These are phyloP conservation scores for Jasminum sambac DNA, from an alignment of 257 asterid genomes.

Conservation along the genomic window DNA sequence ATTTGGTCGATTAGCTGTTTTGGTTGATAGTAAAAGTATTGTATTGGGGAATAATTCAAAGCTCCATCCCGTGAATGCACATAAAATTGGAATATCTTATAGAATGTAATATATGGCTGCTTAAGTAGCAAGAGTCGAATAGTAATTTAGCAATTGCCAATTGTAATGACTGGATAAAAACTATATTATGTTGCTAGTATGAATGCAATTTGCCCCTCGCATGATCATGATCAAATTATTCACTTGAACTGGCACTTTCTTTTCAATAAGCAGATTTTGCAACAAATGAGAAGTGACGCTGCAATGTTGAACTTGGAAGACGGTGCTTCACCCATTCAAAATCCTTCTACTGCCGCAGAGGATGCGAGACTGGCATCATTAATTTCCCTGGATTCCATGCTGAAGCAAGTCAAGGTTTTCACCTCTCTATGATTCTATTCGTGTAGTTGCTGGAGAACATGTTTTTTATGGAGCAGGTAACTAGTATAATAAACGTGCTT, in stretches of 20 bases:
- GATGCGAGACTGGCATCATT: conserved; percentile 96
- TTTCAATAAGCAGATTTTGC: conserved; percentile 63
- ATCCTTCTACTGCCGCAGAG: conserved; percentile 97
- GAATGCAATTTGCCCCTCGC: conserved; percentile 6
- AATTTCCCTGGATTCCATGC: conserved; percentile 83
- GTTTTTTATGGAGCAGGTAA: conserved; percentile 25
- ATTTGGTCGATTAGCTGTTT: neutral
- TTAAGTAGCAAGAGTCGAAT: neutral
- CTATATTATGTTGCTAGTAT: conserved; percentile 5
- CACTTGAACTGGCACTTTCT: conserved; percentile 14
- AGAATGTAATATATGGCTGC: neutral
- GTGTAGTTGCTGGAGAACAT: conserved; percentile 11
- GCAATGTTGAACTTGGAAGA: conserved; percentile 73
- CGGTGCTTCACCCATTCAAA: conserved; percentile 71
- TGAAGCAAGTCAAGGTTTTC: conserved; percentile 89
- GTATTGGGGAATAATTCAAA: neutral
- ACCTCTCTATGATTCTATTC: conserved; percentile 20
- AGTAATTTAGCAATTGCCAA: neutral
- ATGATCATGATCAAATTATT: conserved; percentile 8
- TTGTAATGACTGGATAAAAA: conserved; percentile 1
- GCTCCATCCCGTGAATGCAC: neutral
- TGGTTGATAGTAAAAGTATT: neutral
- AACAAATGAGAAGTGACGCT: conserved; percentile 82
- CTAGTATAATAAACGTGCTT: conserved; percentile 12
- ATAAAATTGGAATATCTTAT: neutral